phyloP scores from a whole-genome alignment of 73 alveolate genomes.

The Paramecium sexaurelia region DNA sequence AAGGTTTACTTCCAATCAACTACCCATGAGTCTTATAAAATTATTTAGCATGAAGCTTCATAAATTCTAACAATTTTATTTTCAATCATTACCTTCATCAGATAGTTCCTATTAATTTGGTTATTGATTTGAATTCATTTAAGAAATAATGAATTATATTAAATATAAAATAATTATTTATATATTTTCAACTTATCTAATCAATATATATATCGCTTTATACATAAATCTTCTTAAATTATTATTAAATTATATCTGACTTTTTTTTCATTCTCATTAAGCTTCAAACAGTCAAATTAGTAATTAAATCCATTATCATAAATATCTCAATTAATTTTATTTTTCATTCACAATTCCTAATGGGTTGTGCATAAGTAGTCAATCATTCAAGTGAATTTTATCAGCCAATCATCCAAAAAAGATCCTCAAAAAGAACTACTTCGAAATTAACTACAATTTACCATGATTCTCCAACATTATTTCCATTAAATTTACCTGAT shows the following conservation, averaged over 20 bases:
- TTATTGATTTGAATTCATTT: background rate
- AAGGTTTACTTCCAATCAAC: conserved; percentile 35
- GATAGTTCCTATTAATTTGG: background rate
- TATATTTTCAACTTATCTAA: background rate
- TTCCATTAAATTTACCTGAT: background rate
- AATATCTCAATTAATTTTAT: background rate
- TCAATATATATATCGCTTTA: background rate
- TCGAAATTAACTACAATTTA: background rate
- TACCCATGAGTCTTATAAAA: conserved; percentile 50
- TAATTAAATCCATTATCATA: background rate
- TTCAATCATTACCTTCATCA: conserved; percentile 8
- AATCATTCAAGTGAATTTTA: background rate
- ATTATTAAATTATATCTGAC: background rate
- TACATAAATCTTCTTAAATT: too few relatives aligned
- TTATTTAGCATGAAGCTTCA: conserved; percentile 59
- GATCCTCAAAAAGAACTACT: background rate
- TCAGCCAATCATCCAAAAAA: background rate
- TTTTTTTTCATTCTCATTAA: background rate
- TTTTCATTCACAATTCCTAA: background rate
- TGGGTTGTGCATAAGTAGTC: conserved; percentile 13
- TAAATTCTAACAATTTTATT: conserved; percentile 20
- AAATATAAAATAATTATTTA: background rate
- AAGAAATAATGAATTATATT: background rate
- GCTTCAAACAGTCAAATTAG: background rate
- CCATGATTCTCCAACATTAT: background rate